Conservation (phyloP, 495 filamentous ascomycete species). For the Penicillium paradoxum region DNA sequence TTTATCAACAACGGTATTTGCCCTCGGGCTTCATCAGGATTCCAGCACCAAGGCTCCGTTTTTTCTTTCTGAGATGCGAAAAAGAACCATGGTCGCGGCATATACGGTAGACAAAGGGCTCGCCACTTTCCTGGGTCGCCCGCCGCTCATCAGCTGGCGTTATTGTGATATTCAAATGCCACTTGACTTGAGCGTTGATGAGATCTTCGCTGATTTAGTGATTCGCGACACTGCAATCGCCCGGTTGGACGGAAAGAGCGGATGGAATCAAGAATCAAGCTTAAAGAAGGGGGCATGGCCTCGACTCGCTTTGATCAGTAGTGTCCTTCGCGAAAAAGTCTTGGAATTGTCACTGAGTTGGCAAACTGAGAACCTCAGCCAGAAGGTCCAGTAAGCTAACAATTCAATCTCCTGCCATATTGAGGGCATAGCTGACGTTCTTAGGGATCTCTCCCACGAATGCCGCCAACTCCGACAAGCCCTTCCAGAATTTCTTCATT, state of each 20-base stretch:
- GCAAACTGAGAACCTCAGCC: conserved; percentile 15
- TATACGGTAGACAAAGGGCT: conserved; percentile 45
- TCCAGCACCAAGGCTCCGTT: conserved; percentile 32
- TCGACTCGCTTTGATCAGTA: conserved; percentile 41
- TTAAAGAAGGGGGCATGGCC: conserved; percentile 22
- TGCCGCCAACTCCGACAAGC: conserved; percentile 1
- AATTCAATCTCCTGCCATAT: not conserved
- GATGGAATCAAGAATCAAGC: conserved; percentile 44
- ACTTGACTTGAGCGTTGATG: conserved; percentile 46
- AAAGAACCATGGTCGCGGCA: conserved; percentile 42
- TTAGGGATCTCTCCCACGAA: conserved; percentile 13
- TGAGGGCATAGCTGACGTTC: not conserved
- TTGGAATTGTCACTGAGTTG: conserved; percentile 49
- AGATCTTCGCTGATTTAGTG: conserved; percentile 36
- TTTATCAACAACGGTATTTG: conserved; percentile 31
- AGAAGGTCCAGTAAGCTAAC: conserved; percentile 18
- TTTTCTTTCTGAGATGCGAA: conserved; percentile 42
- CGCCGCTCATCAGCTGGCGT: conserved; percentile 45
- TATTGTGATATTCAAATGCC: conserved; percentile 49
- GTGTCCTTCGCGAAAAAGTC: conserved; percentile 47
- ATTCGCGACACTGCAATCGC: conserved; percentile 32
- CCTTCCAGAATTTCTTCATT: too few relatives aligned
- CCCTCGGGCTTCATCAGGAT: conserved; percentile 51
- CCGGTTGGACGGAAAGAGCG: conserved; percentile 37
- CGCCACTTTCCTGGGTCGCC: conserved; percentile 48